These are phyloP conservation scores for Lactarius vividus DNA, from an alignment of 768 basidiomycete genomes.

Conservation along the genomic window DNA sequence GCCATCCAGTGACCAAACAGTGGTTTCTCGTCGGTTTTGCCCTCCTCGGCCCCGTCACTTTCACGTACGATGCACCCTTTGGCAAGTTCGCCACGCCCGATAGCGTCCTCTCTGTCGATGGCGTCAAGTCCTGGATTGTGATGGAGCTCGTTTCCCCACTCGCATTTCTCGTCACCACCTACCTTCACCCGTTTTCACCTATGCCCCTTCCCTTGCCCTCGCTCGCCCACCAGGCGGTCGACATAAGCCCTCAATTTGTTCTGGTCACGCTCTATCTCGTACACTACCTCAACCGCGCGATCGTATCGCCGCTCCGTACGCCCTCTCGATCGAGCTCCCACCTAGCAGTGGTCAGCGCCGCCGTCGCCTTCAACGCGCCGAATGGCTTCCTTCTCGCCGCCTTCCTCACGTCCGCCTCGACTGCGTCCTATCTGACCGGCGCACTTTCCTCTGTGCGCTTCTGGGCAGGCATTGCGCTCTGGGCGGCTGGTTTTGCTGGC, in stretches of 20 bases:
- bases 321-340: conserved; percentile 78
- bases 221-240: conserved; percentile 39
- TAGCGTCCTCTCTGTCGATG: conserved; percentile 53
- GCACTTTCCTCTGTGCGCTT: conserved; percentile 45
- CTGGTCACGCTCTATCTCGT: conserved; percentile 58
- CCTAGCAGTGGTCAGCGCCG: conserved; percentile 56
- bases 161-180: conserved; percentile 49
- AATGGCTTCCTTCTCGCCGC: conserved; percentile 73
- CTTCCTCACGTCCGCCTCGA: conserved; percentile 60
- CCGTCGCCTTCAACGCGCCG: conserved; percentile 61
- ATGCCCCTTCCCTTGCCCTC: conserved; percentile 34
- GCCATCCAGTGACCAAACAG: conserved; percentile 15
- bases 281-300: conserved; percentile 83
- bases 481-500: conserved; percentile 68
- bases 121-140: conserved; percentile 62
- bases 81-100: conserved; percentile 64
- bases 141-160: conserved; percentile 72
- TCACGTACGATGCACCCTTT: conserved; percentile 73
- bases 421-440: conserved; percentile 42
- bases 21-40: conserved; percentile 19
- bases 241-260: conserved; percentile 33
- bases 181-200: conserved; percentile 47
- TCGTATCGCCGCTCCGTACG: conserved; percentile 76
- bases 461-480: conserved; percentile 62
- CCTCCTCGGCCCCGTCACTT: conserved; percentile 35